Conservation (phyloP, 495 filamentous ascomycete species). For the Polyplosphaeria fusca region DNA sequence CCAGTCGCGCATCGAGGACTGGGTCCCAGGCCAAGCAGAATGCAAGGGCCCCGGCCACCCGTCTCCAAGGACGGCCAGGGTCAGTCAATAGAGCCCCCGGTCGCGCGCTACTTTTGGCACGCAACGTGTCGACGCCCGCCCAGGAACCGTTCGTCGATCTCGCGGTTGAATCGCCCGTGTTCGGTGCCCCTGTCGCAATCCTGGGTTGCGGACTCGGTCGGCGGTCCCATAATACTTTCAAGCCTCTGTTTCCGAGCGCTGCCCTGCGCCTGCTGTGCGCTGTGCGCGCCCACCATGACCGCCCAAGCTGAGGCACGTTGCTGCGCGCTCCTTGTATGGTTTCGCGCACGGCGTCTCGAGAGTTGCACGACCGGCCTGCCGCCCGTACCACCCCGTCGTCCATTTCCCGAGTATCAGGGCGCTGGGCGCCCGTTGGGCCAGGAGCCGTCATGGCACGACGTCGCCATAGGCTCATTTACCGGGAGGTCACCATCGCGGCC, state of each 20-base stretch:
- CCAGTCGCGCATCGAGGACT: slow-evolving; percentile 23
- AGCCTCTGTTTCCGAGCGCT: not conserved
- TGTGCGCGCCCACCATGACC: no score
- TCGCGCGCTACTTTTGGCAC: slow-evolving; percentile 25
- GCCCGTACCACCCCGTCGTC: not conserved
- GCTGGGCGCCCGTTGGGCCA: slow-evolving; percentile 18
- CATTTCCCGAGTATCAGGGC: slow-evolving; percentile 30
- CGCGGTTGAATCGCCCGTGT: slow-evolving; percentile 25
- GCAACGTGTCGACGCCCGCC: slow-evolving; percentile 22
- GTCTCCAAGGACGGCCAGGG: slow-evolving; percentile 9
- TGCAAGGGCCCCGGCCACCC: not conserved
- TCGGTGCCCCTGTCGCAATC: slow-evolving; percentile 2
- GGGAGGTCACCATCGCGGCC: slow-evolving; percentile 16
- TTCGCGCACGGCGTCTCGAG: not conserved
- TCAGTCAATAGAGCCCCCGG: slow-evolving; percentile 4
- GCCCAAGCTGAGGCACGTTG: no score
- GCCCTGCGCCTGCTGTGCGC: not conserved
- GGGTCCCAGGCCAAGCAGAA: not conserved
- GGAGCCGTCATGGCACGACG: slow-evolving; percentile 9
- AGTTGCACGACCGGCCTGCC: not conserved
- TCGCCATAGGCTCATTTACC: slow-evolving; percentile 31
- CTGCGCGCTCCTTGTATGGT: no score
- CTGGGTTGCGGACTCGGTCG: slow-evolving; percentile 22
- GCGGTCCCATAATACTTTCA: not conserved
- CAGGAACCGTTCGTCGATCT: slow-evolving; percentile 35